A percentile compares a stretch with the other conserved stretches of the same genome.
Evolutionary conservation across 2,329 filamentous ascomycete genomes (phyloP).

Genomic region (Neofusicoccum kwambonambiense): DNA sequence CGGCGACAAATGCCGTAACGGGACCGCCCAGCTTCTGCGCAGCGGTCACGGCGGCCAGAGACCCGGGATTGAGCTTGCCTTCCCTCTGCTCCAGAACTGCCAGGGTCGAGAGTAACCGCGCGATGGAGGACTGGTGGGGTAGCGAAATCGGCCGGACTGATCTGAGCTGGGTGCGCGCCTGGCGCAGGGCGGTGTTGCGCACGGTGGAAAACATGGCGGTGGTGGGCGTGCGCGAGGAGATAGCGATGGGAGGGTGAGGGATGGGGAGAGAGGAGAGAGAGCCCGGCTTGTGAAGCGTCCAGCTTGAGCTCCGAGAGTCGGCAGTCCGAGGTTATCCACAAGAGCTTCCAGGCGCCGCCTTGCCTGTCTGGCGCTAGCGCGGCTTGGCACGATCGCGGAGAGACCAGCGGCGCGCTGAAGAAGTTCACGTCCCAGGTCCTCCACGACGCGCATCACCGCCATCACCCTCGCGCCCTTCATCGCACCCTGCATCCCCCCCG

Average conservation of each 20-base stretch:
- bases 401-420: conserved; percentile 19
- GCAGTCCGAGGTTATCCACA: conserved; percentile 18
- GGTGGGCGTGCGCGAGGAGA: conserved; percentile 2
- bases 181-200: conserved; percentile 35
- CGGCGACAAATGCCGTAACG: conserved; percentile 85
- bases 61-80: conserved; percentile 79
- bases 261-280: background rate
- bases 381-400: conserved; percentile 8
- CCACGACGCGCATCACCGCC: conserved; percentile 18
- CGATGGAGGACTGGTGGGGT: conserved; percentile 56
- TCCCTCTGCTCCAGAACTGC: conserved; percentile 91
- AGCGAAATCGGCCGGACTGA: conserved; percentile 30
- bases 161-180: conserved; percentile 47
- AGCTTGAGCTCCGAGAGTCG: conserved; percentile 17
- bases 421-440: conserved; percentile 18
- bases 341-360: conserved; percentile 16
- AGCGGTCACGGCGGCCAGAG: conserved; percentile 80
- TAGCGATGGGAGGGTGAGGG: background rate
- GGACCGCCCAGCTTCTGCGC: conserved; percentile 82
- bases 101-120: conserved; percentile 78
- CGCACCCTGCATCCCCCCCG: background rate
- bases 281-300: background rate
- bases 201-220: conserved; percentile 36
- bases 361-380: background rate
- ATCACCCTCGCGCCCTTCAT: conserved; percentile 9